Conservation (phyloP, 257 asterid species). For the Solanum arcanum region DNA sequence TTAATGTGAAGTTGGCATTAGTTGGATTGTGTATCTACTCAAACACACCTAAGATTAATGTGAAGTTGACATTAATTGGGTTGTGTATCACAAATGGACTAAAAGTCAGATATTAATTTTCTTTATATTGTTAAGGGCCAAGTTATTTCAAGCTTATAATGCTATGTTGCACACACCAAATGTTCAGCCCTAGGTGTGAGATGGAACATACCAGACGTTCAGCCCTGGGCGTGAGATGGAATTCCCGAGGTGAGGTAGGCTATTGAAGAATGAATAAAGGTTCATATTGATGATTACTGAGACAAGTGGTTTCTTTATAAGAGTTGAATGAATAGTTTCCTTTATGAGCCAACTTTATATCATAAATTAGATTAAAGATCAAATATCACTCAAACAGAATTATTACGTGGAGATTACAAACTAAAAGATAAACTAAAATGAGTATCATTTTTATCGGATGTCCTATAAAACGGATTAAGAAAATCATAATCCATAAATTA, state of each 20-base stretch:
- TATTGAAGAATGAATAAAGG: not conserved
- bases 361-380: not conserved
- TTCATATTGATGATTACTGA: not conserved
- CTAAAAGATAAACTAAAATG: not conserved
- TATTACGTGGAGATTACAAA: not conserved
- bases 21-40: too few species aligned
- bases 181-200: not conserved
- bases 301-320: too few species aligned
- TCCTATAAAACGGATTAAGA: not conserved
- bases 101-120: not conserved
- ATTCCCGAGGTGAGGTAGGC: not conserved
- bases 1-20: not conserved
- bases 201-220: not conserved
- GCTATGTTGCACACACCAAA: not conserved
- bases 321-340: too few species aligned
- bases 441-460: not conserved
- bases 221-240: not conserved
- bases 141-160: not conserved
- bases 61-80: not conserved
- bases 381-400: not conserved
- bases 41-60: too few species aligned
- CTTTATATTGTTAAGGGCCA: not conserved
- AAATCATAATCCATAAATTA: not conserved
- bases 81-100: not conserved
- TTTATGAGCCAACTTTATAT: not conserved